Base-by-base conservation (phyloP, 2,329 filamentous ascomycete species). In the Cordyceps fumosorosea region DNA sequence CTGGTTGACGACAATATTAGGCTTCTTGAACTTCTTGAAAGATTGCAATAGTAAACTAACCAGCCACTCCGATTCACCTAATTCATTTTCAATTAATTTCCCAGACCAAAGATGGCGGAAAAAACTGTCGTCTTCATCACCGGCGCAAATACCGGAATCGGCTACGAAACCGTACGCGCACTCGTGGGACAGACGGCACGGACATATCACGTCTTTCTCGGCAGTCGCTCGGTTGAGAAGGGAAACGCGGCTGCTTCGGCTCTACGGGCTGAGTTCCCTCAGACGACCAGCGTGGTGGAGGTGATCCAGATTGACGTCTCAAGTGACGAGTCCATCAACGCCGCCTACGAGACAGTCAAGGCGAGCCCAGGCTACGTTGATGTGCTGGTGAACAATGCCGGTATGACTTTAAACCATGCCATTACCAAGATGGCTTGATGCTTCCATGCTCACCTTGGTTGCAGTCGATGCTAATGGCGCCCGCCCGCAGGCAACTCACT, bases 61-160 rank as follows among this genome's bases (percentile, higher is more conserved):
- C 7, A n/a, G n/a, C 11, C 20, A n/a, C n/a, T n/a, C n/a, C 14
- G 14, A 44, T 20, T 20, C 42, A 8, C 11, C 24, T 55, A 5
- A 8, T n/a, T 22, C 7, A 29, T 18, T 8, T 20, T 32, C 22
- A 20, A 5, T 24, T 24, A 29, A 34, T 16, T 5, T 32, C 24
- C 26, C 11, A 20, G 7, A 45, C 6, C 4, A 44, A 37, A 51
- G 7, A 66, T 66, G 65, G 22, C 56, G 45, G 37, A 45, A n/a
- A 62, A 63, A 50, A 66, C 64, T 44, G 73, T 81, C 40, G 68
- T 84, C n/a, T 71, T 85, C 40, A 77, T 85, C 62, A 85, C 83
- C 3, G 83, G 84, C 51, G 82, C 75, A 58, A 85, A 84, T 66
- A 84, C 78, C 18, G 83, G 84, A 22, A 76, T 87, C 18, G 84